Percentiles rank a stretch among this genome's conserved stretches.
phyloP scores from a whole-genome alignment of 352 stramenopile genomes.

The Globisporangium takayamanum region DNA sequence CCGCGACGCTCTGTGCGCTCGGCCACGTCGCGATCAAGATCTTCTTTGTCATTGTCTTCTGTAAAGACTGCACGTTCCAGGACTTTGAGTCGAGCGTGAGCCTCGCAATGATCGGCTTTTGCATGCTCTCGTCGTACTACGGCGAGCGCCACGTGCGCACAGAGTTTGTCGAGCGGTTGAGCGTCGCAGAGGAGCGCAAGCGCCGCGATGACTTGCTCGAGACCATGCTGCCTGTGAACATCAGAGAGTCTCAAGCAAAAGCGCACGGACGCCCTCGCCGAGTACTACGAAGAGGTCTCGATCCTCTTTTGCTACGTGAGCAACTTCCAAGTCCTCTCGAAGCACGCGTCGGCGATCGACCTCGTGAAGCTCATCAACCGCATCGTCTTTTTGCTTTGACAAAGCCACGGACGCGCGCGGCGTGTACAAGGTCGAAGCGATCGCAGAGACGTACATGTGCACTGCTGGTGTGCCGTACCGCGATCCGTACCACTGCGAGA shows the following conservation, averaged over 20 bases:
- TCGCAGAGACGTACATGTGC: slow-evolving; percentile 84
- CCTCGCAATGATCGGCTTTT: slow-evolving; percentile 55
- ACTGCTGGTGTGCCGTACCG: slow-evolving; percentile 47
- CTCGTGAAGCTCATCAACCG: slow-evolving; percentile 83
- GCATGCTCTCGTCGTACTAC: slow-evolving; percentile 61
- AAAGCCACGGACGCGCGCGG: slow-evolving; percentile 55
- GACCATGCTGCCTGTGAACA: slow-evolving; percentile 71
- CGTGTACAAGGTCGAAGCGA: slow-evolving; percentile 87
- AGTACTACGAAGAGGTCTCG: slow-evolving; percentile 77
- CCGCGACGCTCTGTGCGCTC: slow-evolving; percentile 36
- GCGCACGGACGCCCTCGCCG: slow-evolving; percentile 49
- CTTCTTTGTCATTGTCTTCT: slow-evolving; percentile 46
- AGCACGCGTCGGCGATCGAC: slow-evolving; percentile 58
- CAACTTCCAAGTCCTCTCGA: slow-evolving; percentile 71
- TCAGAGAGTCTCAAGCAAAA: slow-evolving; percentile 74
- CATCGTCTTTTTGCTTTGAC: slow-evolving; percentile 86
- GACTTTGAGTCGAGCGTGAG: slow-evolving; percentile 46
- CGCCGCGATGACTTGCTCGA: slow-evolving; percentile 61
- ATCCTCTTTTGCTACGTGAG: slow-evolving; percentile 81
- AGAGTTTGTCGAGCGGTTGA: slow-evolving; percentile 56
- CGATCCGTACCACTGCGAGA: slow-evolving; percentile 66
- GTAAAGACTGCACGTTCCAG: slow-evolving; percentile 35
- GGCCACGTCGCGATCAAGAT: slow-evolving; percentile 42
- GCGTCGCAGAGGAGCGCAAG: slow-evolving; percentile 62
- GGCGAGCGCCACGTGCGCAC: slow-evolving; percentile 54